Percentiles rank a stretch among this genome's conserved stretches.
These are phyloP conservation scores for Quercus tomentella DNA, from an alignment of 331 rosid species.

Conservation along the genomic window DNA sequence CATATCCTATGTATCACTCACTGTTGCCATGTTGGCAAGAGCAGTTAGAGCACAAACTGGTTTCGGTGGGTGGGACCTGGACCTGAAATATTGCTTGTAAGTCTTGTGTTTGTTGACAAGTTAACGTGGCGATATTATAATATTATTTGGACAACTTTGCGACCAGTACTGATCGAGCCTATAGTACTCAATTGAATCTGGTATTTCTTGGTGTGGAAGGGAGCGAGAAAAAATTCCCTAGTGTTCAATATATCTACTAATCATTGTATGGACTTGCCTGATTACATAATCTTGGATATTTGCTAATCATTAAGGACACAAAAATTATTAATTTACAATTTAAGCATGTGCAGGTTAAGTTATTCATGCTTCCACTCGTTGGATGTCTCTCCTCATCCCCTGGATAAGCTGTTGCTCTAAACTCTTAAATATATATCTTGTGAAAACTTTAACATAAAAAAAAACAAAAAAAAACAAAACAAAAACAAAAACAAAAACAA, in stretches of 20 bases:
- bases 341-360: no score
- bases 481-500: no score
- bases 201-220: background rate
- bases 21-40: background rate
- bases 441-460: no score
- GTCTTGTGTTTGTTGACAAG: background rate
- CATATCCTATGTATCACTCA: background rate
- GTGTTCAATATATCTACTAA: background rate
- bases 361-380: no score
- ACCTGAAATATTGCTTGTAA: background rate
- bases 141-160: background rate
- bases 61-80: background rate
- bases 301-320: no score
- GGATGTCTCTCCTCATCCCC: no score
- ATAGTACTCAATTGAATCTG: background rate
- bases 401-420: no score
- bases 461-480: no score
- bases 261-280: background rate
- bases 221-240: background rate
- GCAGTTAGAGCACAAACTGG: background rate
- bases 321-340: no score
- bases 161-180: background rate
- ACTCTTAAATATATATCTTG: no score
- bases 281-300: no score
- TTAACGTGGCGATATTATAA: background rate